A percentile compares a stretch with the other conserved stretches of the same genome.
phyloP scores from a whole-genome alignment of 2,329 filamentous ascomycete species.

The Raffaelea arxii region DNA sequence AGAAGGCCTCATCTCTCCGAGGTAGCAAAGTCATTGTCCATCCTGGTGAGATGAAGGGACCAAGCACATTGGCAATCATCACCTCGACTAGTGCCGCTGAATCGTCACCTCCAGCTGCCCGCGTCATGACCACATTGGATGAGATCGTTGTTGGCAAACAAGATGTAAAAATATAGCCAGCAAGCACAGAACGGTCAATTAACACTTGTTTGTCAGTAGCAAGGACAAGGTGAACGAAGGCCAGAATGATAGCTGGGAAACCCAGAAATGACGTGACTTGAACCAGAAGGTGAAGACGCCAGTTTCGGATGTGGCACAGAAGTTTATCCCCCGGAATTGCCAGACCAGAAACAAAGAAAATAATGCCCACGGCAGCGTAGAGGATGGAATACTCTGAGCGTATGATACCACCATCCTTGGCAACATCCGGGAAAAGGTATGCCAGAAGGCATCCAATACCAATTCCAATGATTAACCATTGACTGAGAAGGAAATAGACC shows the following conservation, averaged over 20 bases:
- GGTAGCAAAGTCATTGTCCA: constrained; percentile 53
- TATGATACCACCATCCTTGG: constrained; percentile 36
- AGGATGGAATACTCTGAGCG: constrained; percentile 50
- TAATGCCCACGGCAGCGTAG: constrained; percentile 58
- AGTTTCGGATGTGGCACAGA: constrained; percentile 51
- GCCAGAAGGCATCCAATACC: constrained; percentile 40
- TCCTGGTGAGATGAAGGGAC: constrained; percentile 57
- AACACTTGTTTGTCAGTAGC: constrained; percentile 37
- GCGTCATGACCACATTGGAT: constrained; percentile 66
- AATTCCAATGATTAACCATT: constrained; percentile 60
- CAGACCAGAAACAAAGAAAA: constrained; percentile 62
- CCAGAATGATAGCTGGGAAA: constrained; percentile 45
- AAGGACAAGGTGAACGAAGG: constrained; percentile 36
- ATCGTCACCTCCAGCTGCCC: constrained; percentile 33
- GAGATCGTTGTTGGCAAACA: constrained; percentile 64
- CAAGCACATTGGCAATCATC: constrained; percentile 58
- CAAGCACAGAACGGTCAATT: constrained; percentile 54
- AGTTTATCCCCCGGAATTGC: constrained; percentile 56
- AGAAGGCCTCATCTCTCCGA: constrained; percentile 36
- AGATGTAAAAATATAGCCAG: constrained; percentile 58
- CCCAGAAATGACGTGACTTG: constrained; percentile 59
- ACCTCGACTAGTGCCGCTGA: constrained; percentile 55
- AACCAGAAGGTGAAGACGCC: constrained; percentile 57
- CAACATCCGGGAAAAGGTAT: constrained; percentile 34
- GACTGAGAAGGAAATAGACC: constrained; percentile 34